Evolutionary conservation across 2,329 filamentous ascomycete genomes (phyloP).

Genomic region (Cladosporium austrohemisphaericum): DNA sequence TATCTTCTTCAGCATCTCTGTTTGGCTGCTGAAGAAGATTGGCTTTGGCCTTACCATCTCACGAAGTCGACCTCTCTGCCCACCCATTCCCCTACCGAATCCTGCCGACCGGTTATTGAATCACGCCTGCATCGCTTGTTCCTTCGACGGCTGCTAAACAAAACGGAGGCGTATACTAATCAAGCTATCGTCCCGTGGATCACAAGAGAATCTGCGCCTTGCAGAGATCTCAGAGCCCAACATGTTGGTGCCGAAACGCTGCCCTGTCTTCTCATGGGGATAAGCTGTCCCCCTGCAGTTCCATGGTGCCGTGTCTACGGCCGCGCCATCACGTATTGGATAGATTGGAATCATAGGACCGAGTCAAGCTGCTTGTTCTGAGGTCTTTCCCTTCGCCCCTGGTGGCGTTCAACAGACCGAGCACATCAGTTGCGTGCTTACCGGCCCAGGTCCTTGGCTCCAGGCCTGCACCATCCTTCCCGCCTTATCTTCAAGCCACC

Average conservation of each 20-base stretch:
- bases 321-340: slow-evolving; percentile 12
- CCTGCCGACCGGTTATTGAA: background rate
- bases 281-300: background rate
- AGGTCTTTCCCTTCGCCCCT: background rate
- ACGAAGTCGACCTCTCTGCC: too few relatives aligned
- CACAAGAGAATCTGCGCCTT: too few relatives aligned
- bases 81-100: too few relatives aligned
- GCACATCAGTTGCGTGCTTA: background rate
- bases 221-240: background rate
- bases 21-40: background rate
- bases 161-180: background rate
- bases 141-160: background rate
- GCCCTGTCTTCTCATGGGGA: background rate
- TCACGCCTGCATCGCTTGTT: background rate
- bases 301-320: background rate
- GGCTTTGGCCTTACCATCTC: too few relatives aligned
- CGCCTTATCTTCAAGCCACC: slow-evolving; percentile 2
- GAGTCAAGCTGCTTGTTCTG: background rate
- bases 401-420: background rate
- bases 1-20: background rate
- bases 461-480: background rate
- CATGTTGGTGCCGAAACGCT: slow-evolving; percentile 2
- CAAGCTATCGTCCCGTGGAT: too few relatives aligned
- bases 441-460: background rate
- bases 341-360: slow-evolving; percentile 2